These are phyloP conservation scores for Platanus orientalis DNA, from an alignment of 164 flowering plant genomes.

Conservation along the genomic window DNA sequence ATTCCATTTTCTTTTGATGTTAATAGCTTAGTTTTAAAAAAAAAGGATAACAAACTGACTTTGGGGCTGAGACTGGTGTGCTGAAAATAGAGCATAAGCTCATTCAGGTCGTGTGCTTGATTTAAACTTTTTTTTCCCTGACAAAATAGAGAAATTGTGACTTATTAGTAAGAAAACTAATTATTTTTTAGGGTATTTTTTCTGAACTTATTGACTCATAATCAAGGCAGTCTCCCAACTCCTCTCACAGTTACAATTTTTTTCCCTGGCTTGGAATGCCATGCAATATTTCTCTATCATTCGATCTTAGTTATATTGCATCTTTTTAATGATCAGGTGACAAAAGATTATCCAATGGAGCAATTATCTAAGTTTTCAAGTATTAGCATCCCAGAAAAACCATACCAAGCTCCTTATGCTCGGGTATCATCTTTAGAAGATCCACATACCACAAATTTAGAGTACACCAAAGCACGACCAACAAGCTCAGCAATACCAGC, in stretches of 20 bases:
- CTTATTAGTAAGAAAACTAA: too few relatives aligned
- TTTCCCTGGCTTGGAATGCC: background rate
- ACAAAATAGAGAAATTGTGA: too few relatives aligned
- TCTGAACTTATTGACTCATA: background rate
- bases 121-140: too few relatives aligned
- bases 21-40: too few relatives aligned
- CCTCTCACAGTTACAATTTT: background rate
- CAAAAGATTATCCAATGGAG: slow-evolving; percentile 10
- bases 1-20: too few relatives aligned
- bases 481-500: slow-evolving; percentile 30
- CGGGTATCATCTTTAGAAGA: slow-evolving; percentile 78
- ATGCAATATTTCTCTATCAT: slow-evolving; percentile 3
- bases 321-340: slow-evolving; percentile 18
- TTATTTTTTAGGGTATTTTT: too few relatives aligned
- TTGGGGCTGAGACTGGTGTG: too few relatives aligned
- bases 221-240: background rate
- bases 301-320: background rate
- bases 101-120: too few relatives aligned
- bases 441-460: slow-evolving; percentile 50
- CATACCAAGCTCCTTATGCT: slow-evolving; percentile 68
- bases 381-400: slow-evolving; percentile 24
- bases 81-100: too few relatives aligned
- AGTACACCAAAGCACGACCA: slow-evolving; percentile 49
- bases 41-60: too few relatives aligned
- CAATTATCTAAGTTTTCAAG: slow-evolving; percentile 24